A percentile compares a stretch with the other conserved stretches of the same genome.
Evolutionary conservation across 345 rosid genomes (phyloP).

Genomic region (Rhodamnia argentea): DNA sequence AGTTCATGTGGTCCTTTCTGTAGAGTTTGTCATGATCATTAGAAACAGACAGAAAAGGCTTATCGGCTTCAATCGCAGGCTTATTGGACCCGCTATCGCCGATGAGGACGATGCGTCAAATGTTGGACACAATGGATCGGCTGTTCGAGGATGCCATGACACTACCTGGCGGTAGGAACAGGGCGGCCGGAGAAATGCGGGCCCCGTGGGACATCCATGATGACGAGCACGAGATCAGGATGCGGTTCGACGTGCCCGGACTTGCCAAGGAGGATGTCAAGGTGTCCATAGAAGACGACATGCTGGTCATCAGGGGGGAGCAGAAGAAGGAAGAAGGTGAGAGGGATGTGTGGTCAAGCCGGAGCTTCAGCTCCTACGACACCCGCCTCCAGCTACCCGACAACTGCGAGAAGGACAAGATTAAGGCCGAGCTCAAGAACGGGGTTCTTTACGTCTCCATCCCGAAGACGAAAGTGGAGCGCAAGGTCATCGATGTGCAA

Average conservation of each 20-base stretch:
- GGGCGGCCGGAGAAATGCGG: slow-evolving; percentile 26
- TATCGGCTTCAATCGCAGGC: slow-evolving; percentile 13
- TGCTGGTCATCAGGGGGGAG: slow-evolving; percentile 55
- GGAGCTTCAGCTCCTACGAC: slow-evolving; percentile 33
- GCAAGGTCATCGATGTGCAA: slow-evolving; percentile 35
- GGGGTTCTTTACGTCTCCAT: slow-evolving; percentile 59
- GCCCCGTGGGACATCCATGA: slow-evolving; percentile 85
- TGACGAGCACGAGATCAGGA: slow-evolving; percentile 57
- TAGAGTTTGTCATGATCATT: background rate
- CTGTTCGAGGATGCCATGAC: slow-evolving; percentile 45
- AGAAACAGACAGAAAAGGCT: background rate
- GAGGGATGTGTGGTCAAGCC: slow-evolving; percentile 26
- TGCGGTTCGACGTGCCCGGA: slow-evolving; percentile 90
- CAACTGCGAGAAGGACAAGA: slow-evolving; percentile 43
- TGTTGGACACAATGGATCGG: slow-evolving; percentile 72
- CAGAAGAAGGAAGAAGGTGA: slow-evolving; percentile 37
- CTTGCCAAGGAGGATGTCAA: slow-evolving; percentile 65
- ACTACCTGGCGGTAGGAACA: slow-evolving; percentile 20
- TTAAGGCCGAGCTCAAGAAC: slow-evolving; percentile 62
- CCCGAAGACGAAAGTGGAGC: slow-evolving; percentile 59
- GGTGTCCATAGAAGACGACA: slow-evolving; percentile 56
- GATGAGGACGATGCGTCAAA: slow-evolving; percentile 71
- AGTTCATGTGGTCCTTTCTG: background rate
- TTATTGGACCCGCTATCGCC: slow-evolving; percentile 58
- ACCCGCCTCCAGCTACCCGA: slow-evolving; percentile 55